phyloP scores from a whole-genome alignment of 2,329 filamentous ascomycete genomes.

The Cladophialophora yegresii region DNA sequence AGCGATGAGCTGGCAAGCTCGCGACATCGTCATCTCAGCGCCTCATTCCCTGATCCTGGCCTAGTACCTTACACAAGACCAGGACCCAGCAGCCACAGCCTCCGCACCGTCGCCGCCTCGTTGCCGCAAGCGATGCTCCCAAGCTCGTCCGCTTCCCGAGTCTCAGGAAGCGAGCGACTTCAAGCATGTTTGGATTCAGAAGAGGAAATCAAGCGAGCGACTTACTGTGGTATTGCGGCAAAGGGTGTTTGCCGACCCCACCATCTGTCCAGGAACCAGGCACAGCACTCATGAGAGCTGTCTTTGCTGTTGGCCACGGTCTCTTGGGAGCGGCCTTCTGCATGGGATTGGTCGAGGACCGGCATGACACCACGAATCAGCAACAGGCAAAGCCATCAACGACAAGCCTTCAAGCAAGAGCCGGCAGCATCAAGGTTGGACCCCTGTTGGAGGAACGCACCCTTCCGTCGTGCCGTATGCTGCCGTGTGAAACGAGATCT shows the following conservation, averaged over 20 bases:
- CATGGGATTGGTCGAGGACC: slow-evolving; percentile 19
- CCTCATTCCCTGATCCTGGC: slow-evolving; percentile 11
- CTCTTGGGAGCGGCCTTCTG: not conserved
- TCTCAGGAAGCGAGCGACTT: slow-evolving; percentile 6
- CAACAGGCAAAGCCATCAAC: not conserved
- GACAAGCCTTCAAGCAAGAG: slow-evolving; percentile 8
- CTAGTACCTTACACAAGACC: not conserved
- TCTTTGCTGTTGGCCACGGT: slow-evolving; percentile 1
- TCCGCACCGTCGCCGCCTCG: slow-evolving; percentile 6
- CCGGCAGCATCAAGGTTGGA: slow-evolving; percentile 7
- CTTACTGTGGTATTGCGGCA: not conserved
- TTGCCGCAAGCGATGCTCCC: not conserved
- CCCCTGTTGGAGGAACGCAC: not conserved
- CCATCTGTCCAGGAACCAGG: slow-evolving; percentile 21
- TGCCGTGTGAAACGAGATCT: not conserved
- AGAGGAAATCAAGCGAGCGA: not conserved
- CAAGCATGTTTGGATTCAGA: not conserved
- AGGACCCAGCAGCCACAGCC: not conserved
- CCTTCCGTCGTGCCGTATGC: not conserved
- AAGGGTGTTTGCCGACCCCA: slow-evolving; percentile 8
- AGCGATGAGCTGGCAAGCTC: slow-evolving; percentile 25
- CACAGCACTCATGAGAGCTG: slow-evolving; percentile 2
- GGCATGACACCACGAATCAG: slow-evolving; percentile 17
- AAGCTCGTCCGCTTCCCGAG: not conserved
- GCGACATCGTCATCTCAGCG: slow-evolving; percentile 18